Evolutionary conservation across 345 rosid species (phyloP), one percentile per base, ranked within the genome.

Genomic region (Camelina neglecta): DNA sequence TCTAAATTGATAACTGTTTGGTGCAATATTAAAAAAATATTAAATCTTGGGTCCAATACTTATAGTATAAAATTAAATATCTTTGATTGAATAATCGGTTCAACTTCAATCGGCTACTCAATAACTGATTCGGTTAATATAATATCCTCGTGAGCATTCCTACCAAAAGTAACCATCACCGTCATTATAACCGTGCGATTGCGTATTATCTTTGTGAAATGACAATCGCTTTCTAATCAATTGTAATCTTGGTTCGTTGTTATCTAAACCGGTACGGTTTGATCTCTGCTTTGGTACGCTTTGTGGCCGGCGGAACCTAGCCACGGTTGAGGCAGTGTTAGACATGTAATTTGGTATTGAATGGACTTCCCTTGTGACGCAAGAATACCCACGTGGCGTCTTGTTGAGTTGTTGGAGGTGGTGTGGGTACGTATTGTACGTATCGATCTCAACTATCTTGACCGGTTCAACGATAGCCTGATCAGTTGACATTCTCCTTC

Each of bases 381-480:
- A 71, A 69, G 50, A n/a, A 2, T 4, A 12, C 16, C 21, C 44
- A 54, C 71, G 33, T 35, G 71, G 75, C 9, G 71, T 44, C 12
- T 11, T 69, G 77, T 67, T 65, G 58, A 47, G 75, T 66, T 68
- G 72, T 55, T 65, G 89, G 60, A 55, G 70, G 60, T 62, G 65
- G 71, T 31, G 72, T 74, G 79, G 13, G 13, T 47, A 67, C 11
- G 79, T 67, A 26, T 75, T 75, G 5, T 67, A 83, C 2, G 85
- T 87, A 70, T 91, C 97, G 23, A 89, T 81, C 79, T 90, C 93
- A 41, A 89, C 90, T 11, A 83, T 91, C 83, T 91, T 93, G 53
- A 87, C 81, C 15, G 84, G 79, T 44, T 93, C 96, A 75, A 88
- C 80, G 24, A 60, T 8, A 31, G 54, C 7, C 41, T 84, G 84